Conservation (phyloP, 2,329 filamentous ascomycete genomes). For the Nectriaceae sp. region DNA sequence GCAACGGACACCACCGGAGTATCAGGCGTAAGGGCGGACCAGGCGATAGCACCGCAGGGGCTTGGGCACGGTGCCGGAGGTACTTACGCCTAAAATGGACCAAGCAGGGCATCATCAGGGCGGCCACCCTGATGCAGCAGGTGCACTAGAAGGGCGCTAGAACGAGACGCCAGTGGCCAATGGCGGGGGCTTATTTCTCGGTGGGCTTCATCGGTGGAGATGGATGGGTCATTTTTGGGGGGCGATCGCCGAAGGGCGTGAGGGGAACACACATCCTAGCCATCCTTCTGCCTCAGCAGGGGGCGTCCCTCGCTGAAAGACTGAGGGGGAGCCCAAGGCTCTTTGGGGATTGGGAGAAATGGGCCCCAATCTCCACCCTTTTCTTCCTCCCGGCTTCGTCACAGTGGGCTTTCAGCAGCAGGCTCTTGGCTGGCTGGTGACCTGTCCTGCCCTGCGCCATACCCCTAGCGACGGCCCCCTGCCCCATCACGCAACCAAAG, state of each 20-base stretch:
- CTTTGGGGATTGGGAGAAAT: background rate
- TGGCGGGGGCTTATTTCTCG: constrained; percentile 7
- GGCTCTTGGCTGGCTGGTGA: background rate
- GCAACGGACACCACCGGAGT: background rate
- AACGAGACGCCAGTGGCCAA: constrained; percentile 22
- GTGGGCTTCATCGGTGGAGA: background rate
- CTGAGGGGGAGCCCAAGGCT: background rate
- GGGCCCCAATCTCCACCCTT: background rate
- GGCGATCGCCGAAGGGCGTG: background rate
- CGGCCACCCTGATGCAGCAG: background rate
- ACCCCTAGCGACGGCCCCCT: background rate
- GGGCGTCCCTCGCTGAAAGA: background rate
- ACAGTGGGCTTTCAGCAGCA: background rate
- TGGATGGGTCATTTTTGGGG: background rate
- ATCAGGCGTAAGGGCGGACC: background rate
- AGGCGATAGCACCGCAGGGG: background rate
- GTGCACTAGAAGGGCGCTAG: constrained; percentile 30
- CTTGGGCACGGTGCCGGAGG: background rate
- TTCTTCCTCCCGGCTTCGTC: background rate
- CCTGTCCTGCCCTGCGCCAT: background rate
- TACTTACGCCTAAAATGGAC: background rate
- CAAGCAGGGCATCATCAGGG: background rate
- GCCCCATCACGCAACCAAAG: background rate
- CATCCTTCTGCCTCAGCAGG: no score
- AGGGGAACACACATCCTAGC: no score